Conservation (phyloP, 2,329 filamentous ascomycete species). For the Atkinsonella hypoxylon region DNA sequence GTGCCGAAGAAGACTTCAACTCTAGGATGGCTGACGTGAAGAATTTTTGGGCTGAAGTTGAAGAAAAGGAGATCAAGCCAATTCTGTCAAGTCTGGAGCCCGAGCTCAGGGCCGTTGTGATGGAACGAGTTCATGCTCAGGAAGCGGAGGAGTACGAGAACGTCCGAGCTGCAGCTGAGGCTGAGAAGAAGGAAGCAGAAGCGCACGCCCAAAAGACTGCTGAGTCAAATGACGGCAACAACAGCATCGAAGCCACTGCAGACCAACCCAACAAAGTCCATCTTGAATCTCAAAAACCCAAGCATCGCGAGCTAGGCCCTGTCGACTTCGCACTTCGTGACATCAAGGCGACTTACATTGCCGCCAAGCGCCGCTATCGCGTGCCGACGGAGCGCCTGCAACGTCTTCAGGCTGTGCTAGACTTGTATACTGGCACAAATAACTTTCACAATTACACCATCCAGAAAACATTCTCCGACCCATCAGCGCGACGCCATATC, state of each 20-base stretch:
- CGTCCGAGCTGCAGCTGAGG: background rate
- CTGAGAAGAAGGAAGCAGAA: slow-evolving; percentile 11
- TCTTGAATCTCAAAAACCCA: slow-evolving; percentile 23
- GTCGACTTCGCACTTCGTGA: slow-evolving; percentile 57
- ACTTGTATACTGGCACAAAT: slow-evolving; percentile 67
- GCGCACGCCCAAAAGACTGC: slow-evolving; percentile 10
- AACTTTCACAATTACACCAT: slow-evolving; percentile 99
- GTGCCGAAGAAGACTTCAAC: slow-evolving; percentile 56
- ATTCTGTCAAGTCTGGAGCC: slow-evolving; percentile 51
- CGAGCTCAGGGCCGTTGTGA: slow-evolving; percentile 48
- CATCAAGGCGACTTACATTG: slow-evolving; percentile 70
- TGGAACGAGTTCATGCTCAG: slow-evolving; percentile 44
- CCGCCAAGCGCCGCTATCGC: slow-evolving; percentile 76
- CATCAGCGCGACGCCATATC: slow-evolving; percentile 81
- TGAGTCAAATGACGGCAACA: background rate
- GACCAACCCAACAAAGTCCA: slow-evolving; percentile 12
- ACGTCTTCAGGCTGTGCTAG: slow-evolving; percentile 63
- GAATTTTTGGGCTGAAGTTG: slow-evolving; percentile 71
- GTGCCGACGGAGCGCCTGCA: slow-evolving; percentile 59
- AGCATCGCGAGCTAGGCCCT: slow-evolving; percentile 32
- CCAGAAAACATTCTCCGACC: slow-evolving; percentile 68
- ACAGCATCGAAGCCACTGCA: slow-evolving; percentile 3
- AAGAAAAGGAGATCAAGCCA: slow-evolving; percentile 69
- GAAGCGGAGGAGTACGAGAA: slow-evolving; percentile 17
- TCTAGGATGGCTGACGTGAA: slow-evolving; percentile 64